phyloP scores from a whole-genome alignment of 306 rosid species.

The Erythrophleum fordii region DNA sequence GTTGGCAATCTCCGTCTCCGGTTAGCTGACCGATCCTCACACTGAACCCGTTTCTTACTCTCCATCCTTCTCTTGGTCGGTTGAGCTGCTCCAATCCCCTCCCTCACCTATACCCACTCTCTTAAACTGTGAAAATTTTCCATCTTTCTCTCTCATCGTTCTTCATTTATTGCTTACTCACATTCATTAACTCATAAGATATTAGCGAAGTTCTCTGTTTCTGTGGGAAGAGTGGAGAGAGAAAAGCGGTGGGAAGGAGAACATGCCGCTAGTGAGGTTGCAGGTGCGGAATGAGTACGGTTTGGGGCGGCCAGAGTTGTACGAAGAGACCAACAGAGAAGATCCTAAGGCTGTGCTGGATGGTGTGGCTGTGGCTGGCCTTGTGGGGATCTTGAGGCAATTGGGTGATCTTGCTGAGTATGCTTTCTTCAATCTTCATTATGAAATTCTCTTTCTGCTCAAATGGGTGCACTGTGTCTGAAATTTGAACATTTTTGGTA shows the following conservation, averaged over 20 bases:
- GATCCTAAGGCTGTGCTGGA: conserved; percentile 97
- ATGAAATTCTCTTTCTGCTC: not conserved
- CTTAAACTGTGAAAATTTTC: not conserved
- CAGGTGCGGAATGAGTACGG: conserved; percentile 78
- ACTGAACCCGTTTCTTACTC: conserved; percentile 28
- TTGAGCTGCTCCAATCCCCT: conserved; percentile 48
- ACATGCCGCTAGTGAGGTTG: conserved; percentile 85
- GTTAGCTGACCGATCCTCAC: not conserved
- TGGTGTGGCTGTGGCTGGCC: conserved; percentile 91
- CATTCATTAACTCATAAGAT: conserved; percentile 34
- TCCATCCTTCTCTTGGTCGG: conserved; percentile 49
- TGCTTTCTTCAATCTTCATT: conserved; percentile 43
- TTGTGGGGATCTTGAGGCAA: conserved; percentile 96
- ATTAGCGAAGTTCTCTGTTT: conserved; percentile 3
- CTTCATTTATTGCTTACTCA: conserved; percentile 51
- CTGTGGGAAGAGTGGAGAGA: not conserved
- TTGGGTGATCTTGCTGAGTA: conserved; percentile 99
- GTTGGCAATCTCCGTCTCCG: conserved; percentile 58
- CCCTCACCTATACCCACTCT: not conserved
- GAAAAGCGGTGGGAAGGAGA: not conserved
- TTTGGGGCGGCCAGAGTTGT: conserved; percentile 79
- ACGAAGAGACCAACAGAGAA: conserved; percentile 60
- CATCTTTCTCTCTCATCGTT: conserved; percentile 38
- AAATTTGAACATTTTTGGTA: conserved; percentile 8
- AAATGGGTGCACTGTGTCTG: conserved; percentile 14